These are phyloP conservation scores for Taphrina confusa DNA, from an alignment of 1,139 yeast genomes.

Conservation along the genomic window DNA sequence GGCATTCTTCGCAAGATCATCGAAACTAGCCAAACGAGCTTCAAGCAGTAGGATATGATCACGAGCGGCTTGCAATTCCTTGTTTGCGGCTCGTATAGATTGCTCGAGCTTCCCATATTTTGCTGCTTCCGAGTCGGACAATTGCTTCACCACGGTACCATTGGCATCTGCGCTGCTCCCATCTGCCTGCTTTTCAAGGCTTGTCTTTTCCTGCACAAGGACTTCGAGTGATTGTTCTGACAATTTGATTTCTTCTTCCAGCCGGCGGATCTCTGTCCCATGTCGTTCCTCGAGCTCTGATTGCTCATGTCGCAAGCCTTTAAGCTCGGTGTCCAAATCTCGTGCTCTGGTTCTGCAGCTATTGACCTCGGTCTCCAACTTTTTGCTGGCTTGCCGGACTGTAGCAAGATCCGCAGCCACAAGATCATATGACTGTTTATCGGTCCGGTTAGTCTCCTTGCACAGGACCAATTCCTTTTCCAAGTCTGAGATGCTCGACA, in stretches of 20 bases:
- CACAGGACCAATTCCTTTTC: constrained; percentile 18
- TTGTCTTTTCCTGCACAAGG: background rate
- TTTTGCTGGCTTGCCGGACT: constrained; percentile 37
- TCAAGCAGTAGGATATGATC: too few relatives aligned
- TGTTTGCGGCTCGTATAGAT: too few relatives aligned
- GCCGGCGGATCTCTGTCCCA: constrained; percentile 33
- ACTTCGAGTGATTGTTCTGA: background rate
- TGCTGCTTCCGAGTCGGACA: too few relatives aligned
- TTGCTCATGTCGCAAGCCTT: constrained; percentile 40
- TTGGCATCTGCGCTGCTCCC: too few relatives aligned
- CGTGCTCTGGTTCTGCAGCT: constrained; percentile 7
- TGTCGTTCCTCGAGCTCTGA: constrained; percentile 39
- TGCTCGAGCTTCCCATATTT: too few relatives aligned
- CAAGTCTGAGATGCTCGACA: background rate
- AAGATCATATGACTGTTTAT: background rate
- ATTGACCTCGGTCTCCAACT: constrained; percentile 5
- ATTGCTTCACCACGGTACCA: too few relatives aligned
- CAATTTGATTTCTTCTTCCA: constrained; percentile 34
- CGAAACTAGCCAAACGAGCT: too few relatives aligned
- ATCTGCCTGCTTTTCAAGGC: too few relatives aligned
- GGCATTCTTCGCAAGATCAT: background rate
- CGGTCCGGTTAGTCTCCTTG: constrained; percentile 24
- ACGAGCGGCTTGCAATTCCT: too few relatives aligned
- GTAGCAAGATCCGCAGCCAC: constrained; percentile 2
- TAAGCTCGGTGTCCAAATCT: constrained; percentile 43